Conservation (phyloP, 2,329 filamentous ascomycete genomes). For the Cyclaneusma minus region DNA sequence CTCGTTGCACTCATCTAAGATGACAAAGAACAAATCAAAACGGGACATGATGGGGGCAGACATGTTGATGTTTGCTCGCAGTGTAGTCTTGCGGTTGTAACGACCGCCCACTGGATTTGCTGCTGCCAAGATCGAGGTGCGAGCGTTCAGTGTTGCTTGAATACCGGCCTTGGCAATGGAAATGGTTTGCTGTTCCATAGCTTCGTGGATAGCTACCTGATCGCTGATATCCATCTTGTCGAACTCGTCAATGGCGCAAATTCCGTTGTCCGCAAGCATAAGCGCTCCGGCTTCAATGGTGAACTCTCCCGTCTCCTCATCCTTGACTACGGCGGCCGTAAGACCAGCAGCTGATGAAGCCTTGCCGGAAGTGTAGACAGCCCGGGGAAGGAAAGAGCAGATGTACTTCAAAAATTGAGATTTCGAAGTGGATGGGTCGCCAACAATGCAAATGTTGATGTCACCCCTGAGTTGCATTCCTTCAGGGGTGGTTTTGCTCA, state of each 20-base stretch:
- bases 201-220: slow-evolving; percentile 98
- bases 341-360: slow-evolving; percentile 95
- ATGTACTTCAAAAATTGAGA: slow-evolving; percentile 98
- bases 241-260: slow-evolving; percentile 97
- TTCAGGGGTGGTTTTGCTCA: slow-evolving; percentile 80
- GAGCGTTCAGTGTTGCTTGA: slow-evolving; percentile 89
- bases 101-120: slow-evolving; percentile 91
- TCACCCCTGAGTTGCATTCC: slow-evolving; percentile 93
- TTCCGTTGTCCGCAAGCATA: slow-evolving; percentile 93
- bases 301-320: slow-evolving; percentile 96
- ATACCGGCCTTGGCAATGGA: slow-evolving; percentile 98
- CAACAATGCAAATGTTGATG: slow-evolving; percentile 97
- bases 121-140: slow-evolving; percentile 87
- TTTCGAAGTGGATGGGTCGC: slow-evolving; percentile 92
- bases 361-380: slow-evolving; percentile 95
- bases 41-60: slow-evolving; percentile 97
- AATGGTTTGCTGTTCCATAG: slow-evolving; percentile 99
- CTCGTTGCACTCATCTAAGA: slow-evolving; percentile 94
- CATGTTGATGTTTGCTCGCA: slow-evolving; percentile 96
- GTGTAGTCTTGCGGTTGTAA: slow-evolving; percentile 92
- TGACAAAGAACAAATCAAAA: slow-evolving; percentile 97
- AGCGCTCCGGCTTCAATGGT: slow-evolving; percentile 96
- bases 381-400: slow-evolving; percentile 88
- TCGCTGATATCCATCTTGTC: slow-evolving; percentile 99
- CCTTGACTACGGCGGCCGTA: slow-evolving; percentile 91